Conservation (phyloP, 106 monocot species). For the Phalaenopsis equestris region DNA sequence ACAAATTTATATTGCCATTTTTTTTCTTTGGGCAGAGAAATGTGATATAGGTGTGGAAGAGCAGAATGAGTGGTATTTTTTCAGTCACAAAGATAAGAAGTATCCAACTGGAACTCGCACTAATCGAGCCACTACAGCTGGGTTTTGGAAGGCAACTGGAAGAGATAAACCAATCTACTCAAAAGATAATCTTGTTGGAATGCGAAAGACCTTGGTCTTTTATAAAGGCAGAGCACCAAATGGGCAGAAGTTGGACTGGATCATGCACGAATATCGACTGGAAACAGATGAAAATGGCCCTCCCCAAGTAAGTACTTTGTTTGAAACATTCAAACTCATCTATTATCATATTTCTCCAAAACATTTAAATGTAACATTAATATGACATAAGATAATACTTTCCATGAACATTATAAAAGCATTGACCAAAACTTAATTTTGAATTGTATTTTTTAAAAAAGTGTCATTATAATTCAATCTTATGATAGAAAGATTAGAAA, state of each 20-base stretch:
- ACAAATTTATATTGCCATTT: no score
- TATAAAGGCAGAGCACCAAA: conserved; percentile 57
- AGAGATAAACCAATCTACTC: conserved; percentile 63
- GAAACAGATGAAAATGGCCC: conserved; percentile 7
- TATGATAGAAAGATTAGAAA: no score
- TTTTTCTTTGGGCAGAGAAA: conserved; percentile 19
- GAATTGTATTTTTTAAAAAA: no score
- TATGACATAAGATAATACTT: no score
- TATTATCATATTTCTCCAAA: no score
- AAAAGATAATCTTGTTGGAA: conserved; percentile 36
- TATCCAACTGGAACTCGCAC: conserved; percentile 44
- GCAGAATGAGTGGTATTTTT: conserved; percentile 22
- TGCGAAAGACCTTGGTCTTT: conserved; percentile 59
- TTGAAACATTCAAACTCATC: no score
- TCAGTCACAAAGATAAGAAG: conserved; percentile 26
- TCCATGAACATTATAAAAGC: no score
- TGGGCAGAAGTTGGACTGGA: conserved; percentile 59
- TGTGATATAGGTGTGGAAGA: conserved; percentile 25
- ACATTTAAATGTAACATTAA: no score
- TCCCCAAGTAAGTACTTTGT: background rate
- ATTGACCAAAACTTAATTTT: no score
- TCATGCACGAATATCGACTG: conserved; percentile 59
- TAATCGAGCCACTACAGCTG: conserved; percentile 45
- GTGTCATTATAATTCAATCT: no score
- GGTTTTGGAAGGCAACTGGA: conserved; percentile 66